These are phyloP conservation scores for Tetrastigma voinierianum DNA, from an alignment of 164 flowering plant genomes.

Conservation along the genomic window DNA sequence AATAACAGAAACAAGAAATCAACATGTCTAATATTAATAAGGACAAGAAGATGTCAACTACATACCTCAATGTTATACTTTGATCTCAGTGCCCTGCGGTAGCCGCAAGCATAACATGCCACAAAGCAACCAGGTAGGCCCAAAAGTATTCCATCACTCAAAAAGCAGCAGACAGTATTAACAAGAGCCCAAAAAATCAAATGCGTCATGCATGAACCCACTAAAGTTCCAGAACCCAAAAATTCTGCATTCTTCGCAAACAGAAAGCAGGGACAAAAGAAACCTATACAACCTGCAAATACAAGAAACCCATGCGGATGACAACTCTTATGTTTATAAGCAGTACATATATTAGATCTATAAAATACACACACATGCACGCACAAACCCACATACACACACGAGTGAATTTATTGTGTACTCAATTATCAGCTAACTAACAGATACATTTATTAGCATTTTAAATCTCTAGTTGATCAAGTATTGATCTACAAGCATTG, in stretches of 20 bases:
- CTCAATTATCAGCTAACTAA: too few species aligned
- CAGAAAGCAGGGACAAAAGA: constrained; percentile 69
- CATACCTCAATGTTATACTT: constrained; percentile 78
- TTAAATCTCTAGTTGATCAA: too few species aligned
- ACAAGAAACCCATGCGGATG: constrained; percentile 5
- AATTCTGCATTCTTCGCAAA: constrained; percentile 86
- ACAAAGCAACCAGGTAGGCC: constrained; percentile 77
- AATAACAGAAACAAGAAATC: neutral
- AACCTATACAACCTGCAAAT: constrained; percentile 71
- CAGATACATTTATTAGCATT: too few species aligned
- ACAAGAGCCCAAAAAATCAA: constrained; percentile 61
- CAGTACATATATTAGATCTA: neutral
- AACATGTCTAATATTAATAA: neutral
- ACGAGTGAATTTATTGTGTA: too few species aligned
- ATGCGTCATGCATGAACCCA: constrained; percentile 76
- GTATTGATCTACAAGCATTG: neutral
- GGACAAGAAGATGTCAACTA: neutral
- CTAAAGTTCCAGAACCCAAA: constrained; percentile 76
- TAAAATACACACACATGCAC: neutral
- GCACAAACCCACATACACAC: too few species aligned
- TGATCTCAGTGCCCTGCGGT: constrained; percentile 60
- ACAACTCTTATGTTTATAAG: neutral
- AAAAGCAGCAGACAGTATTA: constrained; percentile 65
- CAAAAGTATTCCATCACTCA: constrained; percentile 61
- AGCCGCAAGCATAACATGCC: constrained; percentile 83